Evolutionary conservation across 176 grass and related monocot species (phyloP).

Genomic region (Alopecurus myosuroides): DNA sequence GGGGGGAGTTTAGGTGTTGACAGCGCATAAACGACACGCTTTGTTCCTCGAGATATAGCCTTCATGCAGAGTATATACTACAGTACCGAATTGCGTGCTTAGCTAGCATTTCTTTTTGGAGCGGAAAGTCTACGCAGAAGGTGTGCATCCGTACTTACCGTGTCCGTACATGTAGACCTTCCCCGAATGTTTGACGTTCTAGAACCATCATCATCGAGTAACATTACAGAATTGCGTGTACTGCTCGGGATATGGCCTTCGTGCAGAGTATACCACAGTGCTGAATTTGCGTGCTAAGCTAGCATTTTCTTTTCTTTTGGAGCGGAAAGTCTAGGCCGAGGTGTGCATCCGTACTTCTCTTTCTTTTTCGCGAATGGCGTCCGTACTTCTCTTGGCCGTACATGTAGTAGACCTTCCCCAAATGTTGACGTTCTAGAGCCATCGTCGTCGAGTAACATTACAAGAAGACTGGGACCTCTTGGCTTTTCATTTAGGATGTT

Average conservation of each 20-base stretch:
- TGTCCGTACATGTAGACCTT: not conserved
- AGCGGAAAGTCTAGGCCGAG: not conserved
- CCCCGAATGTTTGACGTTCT: slow-evolving; percentile 5
- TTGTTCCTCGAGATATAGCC: not conserved
- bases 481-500: not conserved
- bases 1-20: too few relatives aligned
- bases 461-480: not conserved
- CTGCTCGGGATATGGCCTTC: not conserved
- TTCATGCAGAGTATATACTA: not conserved
- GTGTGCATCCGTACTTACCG: not conserved
- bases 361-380: too few relatives aligned
- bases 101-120: not conserved
- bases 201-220: not conserved
- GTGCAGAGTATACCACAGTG: not conserved
- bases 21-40: not conserved
- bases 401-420: not conserved
- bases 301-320: not conserved
- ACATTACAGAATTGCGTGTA: too few relatives aligned
- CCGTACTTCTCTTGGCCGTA: not conserved
- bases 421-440: slow-evolving; percentile 3
- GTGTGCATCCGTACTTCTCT: not conserved
- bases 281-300: not conserved
- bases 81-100: not conserved
- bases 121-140: not conserved
- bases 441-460: not conserved